These are phyloP conservation scores for Carallia pectinifolia DNA, from an alignment of 345 rosid genomes.

Conservation along the genomic window DNA sequence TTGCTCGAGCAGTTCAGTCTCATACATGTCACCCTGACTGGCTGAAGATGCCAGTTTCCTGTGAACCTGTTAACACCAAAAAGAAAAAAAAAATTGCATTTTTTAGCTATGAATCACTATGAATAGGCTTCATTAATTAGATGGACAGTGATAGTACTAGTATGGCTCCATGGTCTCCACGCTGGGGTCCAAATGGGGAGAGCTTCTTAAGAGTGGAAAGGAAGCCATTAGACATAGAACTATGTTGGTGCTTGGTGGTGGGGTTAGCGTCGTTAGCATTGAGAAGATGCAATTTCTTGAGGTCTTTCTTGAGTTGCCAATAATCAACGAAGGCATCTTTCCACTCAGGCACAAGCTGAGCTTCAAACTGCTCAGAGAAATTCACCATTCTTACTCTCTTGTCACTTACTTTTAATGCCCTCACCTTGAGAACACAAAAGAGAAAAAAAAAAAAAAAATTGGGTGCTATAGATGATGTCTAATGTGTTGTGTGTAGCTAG, in stretches of 20 bases:
- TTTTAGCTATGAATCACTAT: background rate
- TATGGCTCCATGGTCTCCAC: conserved; percentile 58
- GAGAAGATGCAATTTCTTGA: conserved; percentile 55
- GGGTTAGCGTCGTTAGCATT: conserved; percentile 16
- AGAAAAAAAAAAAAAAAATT: background rate
- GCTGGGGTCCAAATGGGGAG: conserved; percentile 44
- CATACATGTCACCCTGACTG: conserved; percentile 63
- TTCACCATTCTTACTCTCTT: conserved; percentile 56
- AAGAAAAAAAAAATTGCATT: too few species aligned
- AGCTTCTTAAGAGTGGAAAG: conserved; percentile 46
- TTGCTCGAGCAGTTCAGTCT: conserved; percentile 80
- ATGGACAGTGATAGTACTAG: conserved; percentile 43
- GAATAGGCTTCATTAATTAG: too few species aligned
- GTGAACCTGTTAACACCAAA: conserved; percentile 55
- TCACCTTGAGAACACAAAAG: background rate
- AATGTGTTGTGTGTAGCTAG: too few species aligned
- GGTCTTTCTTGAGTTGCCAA: conserved; percentile 79
- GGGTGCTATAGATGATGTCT: too few species aligned
- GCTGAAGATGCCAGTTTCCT: conserved; percentile 66
- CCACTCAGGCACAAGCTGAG: conserved; percentile 98
- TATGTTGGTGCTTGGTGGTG: conserved; percentile 1
- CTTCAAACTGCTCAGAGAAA: conserved; percentile 83
- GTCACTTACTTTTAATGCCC: background rate
- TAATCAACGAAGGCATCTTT: conserved; percentile 96
- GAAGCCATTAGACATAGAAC: conserved; percentile 31